Evolutionary conservation across 768 basidiomycete genomes (phyloP), one percentile per base, ranked within the genome.

Genomic region (Tremella mesenterica): DNA sequence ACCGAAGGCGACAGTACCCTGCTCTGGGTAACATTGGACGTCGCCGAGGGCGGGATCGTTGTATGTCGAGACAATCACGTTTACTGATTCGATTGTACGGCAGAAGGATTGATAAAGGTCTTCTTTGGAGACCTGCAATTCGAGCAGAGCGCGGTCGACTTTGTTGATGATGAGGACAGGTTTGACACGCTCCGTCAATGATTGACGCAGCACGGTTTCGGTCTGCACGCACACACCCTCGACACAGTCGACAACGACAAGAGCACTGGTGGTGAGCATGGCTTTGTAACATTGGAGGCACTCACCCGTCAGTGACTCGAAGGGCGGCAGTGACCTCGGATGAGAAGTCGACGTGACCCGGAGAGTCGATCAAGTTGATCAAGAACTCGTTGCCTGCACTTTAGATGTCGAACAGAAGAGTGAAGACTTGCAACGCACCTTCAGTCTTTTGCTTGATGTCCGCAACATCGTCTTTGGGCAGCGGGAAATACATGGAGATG

Each of bases 171-270:
- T 83, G 69, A 96, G 84, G 70, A 99, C 95, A 62, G 95, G 95
- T 79, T 95, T 97, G 80, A 99, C 97, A 75, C 95, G 91, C 79
- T 99, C 95, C 36, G 84, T 82, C 39, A 99, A 82, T 51, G 95
- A 88, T 73, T 99, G 95, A 64, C 95, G 90, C 53, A 99, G 82
- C 53, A 99, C 95, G 14, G 95, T 99, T 79, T 97, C 95, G 72
- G 95, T 99, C 78, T 99, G 95, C 36, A 97, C 95, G 75, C 93
- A 99, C 71, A 97, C 95, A 79, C 95, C 95, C 74, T 99, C 95
- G 67, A 99, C 85, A 76, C 91, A 95, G 76, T 99, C 95, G 71
- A 99, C 95, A 75, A 99, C 95, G 69, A 99, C 95, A 64, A 99
- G 86, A 56, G 95, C 95, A 80, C 93, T 71, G 47, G n/a, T 26